Conservation (phyloP, 176 grass and related monocot species). For the Microstegium vimineum region DNA sequence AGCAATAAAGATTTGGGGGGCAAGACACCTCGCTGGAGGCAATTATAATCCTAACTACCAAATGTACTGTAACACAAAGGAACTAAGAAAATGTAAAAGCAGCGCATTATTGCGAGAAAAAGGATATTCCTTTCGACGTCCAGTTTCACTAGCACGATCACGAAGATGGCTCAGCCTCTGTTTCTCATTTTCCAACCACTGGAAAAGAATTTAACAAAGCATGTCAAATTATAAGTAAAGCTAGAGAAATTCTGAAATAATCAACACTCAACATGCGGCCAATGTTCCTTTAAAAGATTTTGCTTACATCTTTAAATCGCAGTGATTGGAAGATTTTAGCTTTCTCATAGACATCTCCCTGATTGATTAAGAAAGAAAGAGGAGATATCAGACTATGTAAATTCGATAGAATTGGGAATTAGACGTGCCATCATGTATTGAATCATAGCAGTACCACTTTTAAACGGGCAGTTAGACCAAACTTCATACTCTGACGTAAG, state of each 20-base stretch:
- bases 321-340: slow-evolving; percentile 63
- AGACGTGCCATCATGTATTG: slow-evolving; percentile 14
- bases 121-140: slow-evolving; percentile 99
- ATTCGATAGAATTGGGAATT: not conserved
- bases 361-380: slow-evolving; percentile 21
- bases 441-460: slow-evolving; percentile 86
- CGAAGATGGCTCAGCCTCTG: slow-evolving; percentile 80
- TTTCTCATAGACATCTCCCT: slow-evolving; percentile 81
- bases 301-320: slow-evolving; percentile 81
- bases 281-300: slow-evolving; percentile 18
- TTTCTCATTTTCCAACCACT: slow-evolving; percentile 96
- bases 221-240: slow-evolving; percentile 14
- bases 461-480: slow-evolving; percentile 55
- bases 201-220: slow-evolving; percentile 32
- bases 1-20: not conserved
- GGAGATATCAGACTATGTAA: slow-evolving; percentile 26
- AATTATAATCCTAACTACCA: not conserved
- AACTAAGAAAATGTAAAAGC: slow-evolving; percentile 8
- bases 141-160: slow-evolving; percentile 99
- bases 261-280: not conserved
- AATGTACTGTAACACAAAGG: not conserved
- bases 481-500: slow-evolving; percentile 81
- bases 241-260: slow-evolving; percentile 29
- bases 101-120: slow-evolving; percentile 33
- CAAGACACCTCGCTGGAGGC: not conserved